phyloP scores from a whole-genome alignment of 2,329 filamentous ascomycete genomes.

The Colletotrichum sp. region DNA sequence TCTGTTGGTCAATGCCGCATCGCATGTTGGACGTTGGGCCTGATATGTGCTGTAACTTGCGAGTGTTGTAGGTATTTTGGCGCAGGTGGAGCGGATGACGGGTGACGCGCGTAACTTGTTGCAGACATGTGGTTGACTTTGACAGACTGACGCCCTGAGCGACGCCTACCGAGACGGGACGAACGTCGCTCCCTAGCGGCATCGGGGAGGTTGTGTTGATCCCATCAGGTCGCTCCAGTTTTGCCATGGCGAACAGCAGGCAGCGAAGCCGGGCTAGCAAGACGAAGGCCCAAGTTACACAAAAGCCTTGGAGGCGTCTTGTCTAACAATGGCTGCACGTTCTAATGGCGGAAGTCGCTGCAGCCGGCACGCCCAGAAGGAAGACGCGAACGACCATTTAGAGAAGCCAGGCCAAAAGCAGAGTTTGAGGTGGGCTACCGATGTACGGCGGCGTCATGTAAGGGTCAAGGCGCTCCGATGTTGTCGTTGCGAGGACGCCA shows the following conservation, averaged over 20 bases:
- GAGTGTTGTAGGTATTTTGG: not conserved
- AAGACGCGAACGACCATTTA: not conserved
- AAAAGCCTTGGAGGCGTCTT: not conserved
- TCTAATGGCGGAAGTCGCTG: not conserved
- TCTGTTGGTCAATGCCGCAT: not conserved
- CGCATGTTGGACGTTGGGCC: not conserved
- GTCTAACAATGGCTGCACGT: not conserved
- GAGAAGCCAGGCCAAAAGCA: not conserved
- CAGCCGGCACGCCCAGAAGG: not conserved
- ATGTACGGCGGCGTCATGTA: not conserved
- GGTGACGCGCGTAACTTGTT: conserved; percentile 16
- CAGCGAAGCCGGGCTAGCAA: not conserved
- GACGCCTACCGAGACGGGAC: conserved; percentile 18
- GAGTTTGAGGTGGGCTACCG: not conserved
- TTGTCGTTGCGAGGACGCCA: not conserved
- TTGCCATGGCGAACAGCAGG: not conserved
- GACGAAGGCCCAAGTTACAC: not conserved
- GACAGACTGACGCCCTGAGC: conserved; percentile 7
- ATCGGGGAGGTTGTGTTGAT: conserved; percentile 4
- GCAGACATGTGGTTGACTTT: conserved; percentile 13
- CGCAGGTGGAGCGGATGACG: conserved; percentile 10
- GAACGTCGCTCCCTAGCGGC: conserved; percentile 18
- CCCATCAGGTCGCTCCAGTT: not conserved
- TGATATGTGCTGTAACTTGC: not conserved
- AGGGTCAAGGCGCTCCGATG: not conserved